Percentiles rank a stretch among this genome's conserved stretches.
These are phyloP conservation scores for Geoglossum cookeanum DNA, from an alignment of 2,329 filamentous ascomycete species.

Conservation along the genomic window DNA sequence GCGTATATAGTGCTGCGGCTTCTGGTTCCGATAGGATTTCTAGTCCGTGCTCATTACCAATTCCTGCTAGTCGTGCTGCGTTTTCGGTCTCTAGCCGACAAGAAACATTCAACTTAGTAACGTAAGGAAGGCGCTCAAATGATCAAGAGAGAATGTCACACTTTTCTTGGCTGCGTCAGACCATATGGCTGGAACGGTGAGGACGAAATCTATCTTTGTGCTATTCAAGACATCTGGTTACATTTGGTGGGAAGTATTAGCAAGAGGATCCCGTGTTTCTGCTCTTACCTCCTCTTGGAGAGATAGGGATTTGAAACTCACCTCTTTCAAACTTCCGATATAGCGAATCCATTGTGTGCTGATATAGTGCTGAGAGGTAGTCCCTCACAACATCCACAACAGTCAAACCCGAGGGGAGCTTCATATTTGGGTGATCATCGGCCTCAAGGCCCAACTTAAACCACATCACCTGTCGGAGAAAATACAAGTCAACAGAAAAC, in stretches of 20 bases:
- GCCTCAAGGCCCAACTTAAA: conserved; percentile 11
- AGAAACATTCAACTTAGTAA: neutral
- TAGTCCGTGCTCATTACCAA: conserved; percentile 49
- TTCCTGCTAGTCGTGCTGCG: conserved; percentile 58
- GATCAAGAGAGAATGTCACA: neutral
- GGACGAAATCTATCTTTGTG: conserved; percentile 4
- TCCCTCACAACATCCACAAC: conserved; percentile 10
- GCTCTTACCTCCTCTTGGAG: neutral
- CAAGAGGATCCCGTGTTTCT: neutral
- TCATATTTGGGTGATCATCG: conserved; percentile 8
- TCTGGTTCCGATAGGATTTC: conserved; percentile 69
- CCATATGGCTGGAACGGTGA: neutral
- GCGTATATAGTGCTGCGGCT: conserved; percentile 59
- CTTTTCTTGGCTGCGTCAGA: neutral
- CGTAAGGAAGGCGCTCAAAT: neutral
- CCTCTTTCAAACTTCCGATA: conserved; percentile 1
- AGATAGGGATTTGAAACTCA: neutral
- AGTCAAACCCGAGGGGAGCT: conserved; percentile 9
- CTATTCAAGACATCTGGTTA: conserved; percentile 9
- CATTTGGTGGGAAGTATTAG: neutral
- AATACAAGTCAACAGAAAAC: neutral
- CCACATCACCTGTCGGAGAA: conserved; percentile 8
- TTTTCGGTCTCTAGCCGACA: conserved; percentile 42
- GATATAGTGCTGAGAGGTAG: conserved; percentile 10
- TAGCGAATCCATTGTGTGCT: conserved; percentile 9